phyloP scores from a whole-genome alignment of 768 basidiomycete genomes.

The Boletus rubroflammeus region DNA sequence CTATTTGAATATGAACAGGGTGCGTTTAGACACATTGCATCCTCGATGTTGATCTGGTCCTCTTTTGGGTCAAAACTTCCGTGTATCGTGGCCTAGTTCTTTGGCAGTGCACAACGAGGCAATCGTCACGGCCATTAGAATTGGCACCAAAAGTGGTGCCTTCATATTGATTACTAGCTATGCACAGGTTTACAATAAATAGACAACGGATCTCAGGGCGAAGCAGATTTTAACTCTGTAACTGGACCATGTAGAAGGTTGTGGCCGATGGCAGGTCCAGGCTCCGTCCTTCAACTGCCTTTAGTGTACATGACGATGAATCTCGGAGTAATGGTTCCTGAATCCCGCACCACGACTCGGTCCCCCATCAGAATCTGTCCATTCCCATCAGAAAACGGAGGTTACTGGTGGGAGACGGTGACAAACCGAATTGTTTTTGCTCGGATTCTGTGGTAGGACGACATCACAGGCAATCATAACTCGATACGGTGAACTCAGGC shows the following conservation, averaged over 20 bases:
- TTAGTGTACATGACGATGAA: conserved; percentile 58
- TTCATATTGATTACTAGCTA: conserved; percentile 19
- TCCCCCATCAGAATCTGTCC: conserved; percentile 44
- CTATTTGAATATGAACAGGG: conserved; percentile 24
- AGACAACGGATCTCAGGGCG: conserved; percentile 18
- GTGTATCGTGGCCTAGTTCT: conserved; percentile 15
- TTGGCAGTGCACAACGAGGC: conserved; percentile 29
- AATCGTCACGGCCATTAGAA: conserved; percentile 1
- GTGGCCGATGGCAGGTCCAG: conserved; percentile 13
- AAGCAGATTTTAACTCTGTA: conserved; percentile 22
- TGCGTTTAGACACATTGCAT: conserved; percentile 23
- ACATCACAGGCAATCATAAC: conserved; percentile 62
- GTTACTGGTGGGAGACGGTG: conserved; percentile 11
- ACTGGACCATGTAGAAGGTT: conserved; percentile 16
- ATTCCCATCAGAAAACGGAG: conserved; percentile 28
- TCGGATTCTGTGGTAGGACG: conserved; percentile 34
- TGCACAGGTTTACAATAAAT: conserved; percentile 23
- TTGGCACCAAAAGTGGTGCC: conserved; percentile 16
- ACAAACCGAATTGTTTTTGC: conserved; percentile 27
- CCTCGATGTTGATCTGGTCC: conserved; percentile 24
- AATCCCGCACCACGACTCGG: conserved; percentile 48
- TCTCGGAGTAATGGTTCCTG: conserved; percentile 56
- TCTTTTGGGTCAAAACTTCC: conserved; percentile 8
- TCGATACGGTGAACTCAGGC: conserved; percentile 62
- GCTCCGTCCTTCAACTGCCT: conserved; percentile 24